Evolutionary conservation across 2,329 filamentous ascomycete genomes (phyloP), one percentile per base, ranked within the genome.

Genomic region (Arthroderma sp.): DNA sequence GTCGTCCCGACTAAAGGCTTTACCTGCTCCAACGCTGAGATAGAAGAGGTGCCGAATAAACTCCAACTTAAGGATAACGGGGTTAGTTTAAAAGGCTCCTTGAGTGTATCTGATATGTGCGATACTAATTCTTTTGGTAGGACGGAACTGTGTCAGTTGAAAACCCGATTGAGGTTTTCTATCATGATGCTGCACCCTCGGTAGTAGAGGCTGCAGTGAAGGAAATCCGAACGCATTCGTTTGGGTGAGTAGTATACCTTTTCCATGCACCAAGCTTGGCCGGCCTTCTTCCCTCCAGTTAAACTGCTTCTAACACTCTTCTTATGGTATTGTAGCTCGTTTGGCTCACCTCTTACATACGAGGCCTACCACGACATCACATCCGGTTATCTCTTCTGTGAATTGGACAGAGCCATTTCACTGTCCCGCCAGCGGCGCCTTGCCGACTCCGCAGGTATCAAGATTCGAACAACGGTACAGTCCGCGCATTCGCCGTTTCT

Each of bases 1-100:
- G 51, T 56, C 30, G 43, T 50, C 8, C 46, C 38, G 33, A 32
- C 32, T 29, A 30, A 38, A 9, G 29, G 11, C 15, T 22, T 4
- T 42, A 32, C 40, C 30, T 42, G 29, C 32, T 9, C 9, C 9
- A 34, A 3, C 9, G 32, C 32, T 9, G 9, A 9, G 32, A 34
- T 22, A 22, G 15, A 22, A 22, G 15, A 22, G 15, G 15, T 22
- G 15, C 15, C 15, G 15, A 22, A 22, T 22, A 22, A 22, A 22
- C 15, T 22, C 15, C 1, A 22, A 22, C 15, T 40, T 5, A 40
- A 29, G 27, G 4, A 29, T 29, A 9, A 40, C 31, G 38, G 31
- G 15, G 38, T 40, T 29, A 29, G 27, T 29, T 29, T 29, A 6
- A 40, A 4, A 7, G 8, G 29, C 11, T 22, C 37, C 37, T 22